These are phyloP conservation scores for Calocera cornea DNA, from an alignment of 768 basidiomycete species.

Conservation along the genomic window DNA sequence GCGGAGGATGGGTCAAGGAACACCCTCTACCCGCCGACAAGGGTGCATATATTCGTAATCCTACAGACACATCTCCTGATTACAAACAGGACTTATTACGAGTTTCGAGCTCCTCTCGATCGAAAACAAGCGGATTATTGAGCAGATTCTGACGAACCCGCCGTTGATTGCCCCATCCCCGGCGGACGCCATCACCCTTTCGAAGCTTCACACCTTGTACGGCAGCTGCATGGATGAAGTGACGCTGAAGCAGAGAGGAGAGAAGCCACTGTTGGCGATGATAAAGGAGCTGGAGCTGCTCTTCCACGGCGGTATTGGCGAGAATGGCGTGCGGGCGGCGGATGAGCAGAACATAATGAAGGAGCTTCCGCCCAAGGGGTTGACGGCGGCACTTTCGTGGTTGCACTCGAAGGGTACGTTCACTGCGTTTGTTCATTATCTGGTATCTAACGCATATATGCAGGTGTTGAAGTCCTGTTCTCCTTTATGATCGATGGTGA, in stretches of 20 bases:
- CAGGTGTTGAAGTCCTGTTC: constrained; percentile 68
- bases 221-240: constrained; percentile 70
- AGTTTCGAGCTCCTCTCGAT: constrained; percentile 58
- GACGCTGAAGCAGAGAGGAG: constrained; percentile 57
- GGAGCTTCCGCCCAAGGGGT: constrained; percentile 25
- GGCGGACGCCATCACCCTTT: constrained; percentile 43
- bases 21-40: constrained; percentile 85
- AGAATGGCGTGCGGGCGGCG: constrained; percentile 18
- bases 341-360: constrained; percentile 8
- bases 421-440: constrained; percentile 2
- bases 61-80: neutral
- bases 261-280: constrained; percentile 54
- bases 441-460: neutral
- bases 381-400: constrained; percentile 74
- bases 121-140: constrained; percentile 66
- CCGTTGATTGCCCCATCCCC: constrained; percentile 15
- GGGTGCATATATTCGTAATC: constrained; percentile 35
- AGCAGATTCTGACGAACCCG: constrained; percentile 38
- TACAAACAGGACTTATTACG: constrained; percentile 16
- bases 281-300: constrained; percentile 46
- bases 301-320: constrained; percentile 41
- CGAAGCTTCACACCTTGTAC: constrained; percentile 61
- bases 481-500: constrained; percentile 81
- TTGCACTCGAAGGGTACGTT: constrained; percentile 69
- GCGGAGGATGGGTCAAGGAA: constrained; percentile 72